Conservation (phyloP, 176 grass and related monocot species). For the Tillandsia fasciculata region DNA sequence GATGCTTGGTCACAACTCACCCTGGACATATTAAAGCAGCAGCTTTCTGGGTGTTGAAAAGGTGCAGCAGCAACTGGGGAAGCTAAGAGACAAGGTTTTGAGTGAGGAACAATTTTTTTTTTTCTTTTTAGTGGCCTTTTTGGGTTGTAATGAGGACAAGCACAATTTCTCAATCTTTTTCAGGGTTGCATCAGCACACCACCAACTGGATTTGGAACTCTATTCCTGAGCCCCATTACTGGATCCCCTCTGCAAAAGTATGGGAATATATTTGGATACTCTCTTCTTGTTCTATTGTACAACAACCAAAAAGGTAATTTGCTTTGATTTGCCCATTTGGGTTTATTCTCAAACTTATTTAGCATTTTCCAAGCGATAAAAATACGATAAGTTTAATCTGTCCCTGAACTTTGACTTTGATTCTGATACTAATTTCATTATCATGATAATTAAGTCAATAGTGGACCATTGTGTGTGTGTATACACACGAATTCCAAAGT, state of each 20-base stretch:
- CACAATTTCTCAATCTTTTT: background rate
- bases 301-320: background rate
- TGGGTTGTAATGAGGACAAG: background rate
- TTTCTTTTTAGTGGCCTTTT: no score
- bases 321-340: background rate
- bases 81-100: background rate
- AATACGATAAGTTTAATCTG: no score
- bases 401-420: no score
- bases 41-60: background rate
- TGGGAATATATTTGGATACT: background rate
- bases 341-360: background rate
- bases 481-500: no score
- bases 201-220: background rate
- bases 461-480: no score
- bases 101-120: background rate
- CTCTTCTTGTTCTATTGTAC: background rate
- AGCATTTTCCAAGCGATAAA: no score
- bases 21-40: background rate
- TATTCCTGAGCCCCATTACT: background rate
- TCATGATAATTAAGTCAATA: no score
- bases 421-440: no score
- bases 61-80: background rate
- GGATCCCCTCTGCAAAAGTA: background rate
- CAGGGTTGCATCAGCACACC: background rate
- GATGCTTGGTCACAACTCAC: background rate